Conservation (phyloP, 108 stramenopile genomes). For the Cyclotella sp. region DNA sequence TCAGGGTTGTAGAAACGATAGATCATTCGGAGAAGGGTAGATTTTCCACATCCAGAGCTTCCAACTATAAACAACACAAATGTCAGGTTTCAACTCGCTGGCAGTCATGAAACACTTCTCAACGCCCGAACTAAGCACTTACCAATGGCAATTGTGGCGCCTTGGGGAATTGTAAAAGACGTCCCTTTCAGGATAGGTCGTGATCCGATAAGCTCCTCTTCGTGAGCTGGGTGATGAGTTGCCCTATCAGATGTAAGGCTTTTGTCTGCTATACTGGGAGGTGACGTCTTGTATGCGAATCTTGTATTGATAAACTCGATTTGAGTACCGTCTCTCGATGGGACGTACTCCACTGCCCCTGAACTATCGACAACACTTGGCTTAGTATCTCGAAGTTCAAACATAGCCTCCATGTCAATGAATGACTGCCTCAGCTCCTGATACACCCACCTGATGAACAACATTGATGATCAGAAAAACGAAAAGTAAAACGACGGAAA, state of each 20-base stretch:
- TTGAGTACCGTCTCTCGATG: constrained; percentile 61
- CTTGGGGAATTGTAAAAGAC: constrained; percentile 75
- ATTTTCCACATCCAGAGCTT: constrained; percentile 91
- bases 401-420: constrained; percentile 99
- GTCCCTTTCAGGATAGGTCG: constrained; percentile 76
- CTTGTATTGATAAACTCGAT: constrained; percentile 72
- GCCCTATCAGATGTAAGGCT: not conserved
- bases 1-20: constrained; percentile 88
- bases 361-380: constrained; percentile 54
- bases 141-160: constrained; percentile 87
- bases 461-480: not conserved
- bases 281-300: constrained; percentile 69
- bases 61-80: constrained; percentile 61
- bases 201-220: constrained; percentile 6
- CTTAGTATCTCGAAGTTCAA: constrained; percentile 75
- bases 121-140: not conserved
- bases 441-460: constrained; percentile 66
- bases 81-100: too few relatives aligned
- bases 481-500: not conserved
- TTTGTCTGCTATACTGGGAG: not conserved
- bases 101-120: not conserved
- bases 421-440: constrained; percentile 94
- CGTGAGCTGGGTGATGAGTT: not conserved
- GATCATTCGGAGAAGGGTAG: constrained; percentile 86
- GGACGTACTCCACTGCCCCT: constrained; percentile 57